Evolutionary conservation across 75 land plant genomes (phyloP).

Genomic region (Selaginella tamariscina): DNA sequence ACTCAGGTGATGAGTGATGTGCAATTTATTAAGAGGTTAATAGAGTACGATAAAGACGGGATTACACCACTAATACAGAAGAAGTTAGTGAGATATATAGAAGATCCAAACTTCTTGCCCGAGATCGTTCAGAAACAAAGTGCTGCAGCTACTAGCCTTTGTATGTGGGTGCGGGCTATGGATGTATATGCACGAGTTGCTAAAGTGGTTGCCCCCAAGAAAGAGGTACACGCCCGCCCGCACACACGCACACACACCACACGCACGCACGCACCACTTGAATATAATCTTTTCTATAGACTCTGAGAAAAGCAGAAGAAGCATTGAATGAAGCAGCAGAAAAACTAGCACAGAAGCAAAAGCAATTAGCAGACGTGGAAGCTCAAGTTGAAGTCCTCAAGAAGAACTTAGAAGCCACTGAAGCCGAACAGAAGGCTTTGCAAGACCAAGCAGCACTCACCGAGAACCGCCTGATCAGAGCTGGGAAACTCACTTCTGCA

Average conservation of each 20-base stretch:
- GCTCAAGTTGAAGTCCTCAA: slow-evolving; percentile 19
- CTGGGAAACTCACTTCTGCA: slow-evolving; percentile 27
- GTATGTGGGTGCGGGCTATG: slow-evolving; percentile 36
- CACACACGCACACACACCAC: not conserved
- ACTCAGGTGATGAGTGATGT: slow-evolving; percentile 28
- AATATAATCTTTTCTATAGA: slow-evolving; percentile 5
- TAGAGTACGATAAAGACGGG: slow-evolving; percentile 29
- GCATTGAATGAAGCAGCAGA: slow-evolving; percentile 20
- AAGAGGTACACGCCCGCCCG: slow-evolving; percentile 17
- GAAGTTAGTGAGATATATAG: slow-evolving; percentile 20
- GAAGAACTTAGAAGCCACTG: slow-evolving; percentile 16
- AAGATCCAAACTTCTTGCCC: slow-evolving; percentile 23
- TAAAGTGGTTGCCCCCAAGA: slow-evolving; percentile 33
- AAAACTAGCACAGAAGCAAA: slow-evolving; percentile 17
- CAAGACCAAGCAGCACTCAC: slow-evolving; percentile 23
- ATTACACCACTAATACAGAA: slow-evolving; percentile 22
- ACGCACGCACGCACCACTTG: no score
- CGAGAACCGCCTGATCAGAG: slow-evolving; percentile 25
- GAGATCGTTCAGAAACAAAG: slow-evolving; percentile 28
- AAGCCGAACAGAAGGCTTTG: slow-evolving; percentile 22
- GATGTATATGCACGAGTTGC: slow-evolving; percentile 31
- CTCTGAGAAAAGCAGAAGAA: slow-evolving; percentile 24
- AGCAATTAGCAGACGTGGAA: slow-evolving; percentile 23
- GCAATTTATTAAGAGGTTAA: slow-evolving; percentile 24
- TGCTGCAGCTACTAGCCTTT: slow-evolving; percentile 29